Evolutionary conservation across 2,329 filamentous ascomycete genomes (phyloP), one percentile per base, ranked within the genome.

Genomic region (Nothomitra cinnamomea): DNA sequence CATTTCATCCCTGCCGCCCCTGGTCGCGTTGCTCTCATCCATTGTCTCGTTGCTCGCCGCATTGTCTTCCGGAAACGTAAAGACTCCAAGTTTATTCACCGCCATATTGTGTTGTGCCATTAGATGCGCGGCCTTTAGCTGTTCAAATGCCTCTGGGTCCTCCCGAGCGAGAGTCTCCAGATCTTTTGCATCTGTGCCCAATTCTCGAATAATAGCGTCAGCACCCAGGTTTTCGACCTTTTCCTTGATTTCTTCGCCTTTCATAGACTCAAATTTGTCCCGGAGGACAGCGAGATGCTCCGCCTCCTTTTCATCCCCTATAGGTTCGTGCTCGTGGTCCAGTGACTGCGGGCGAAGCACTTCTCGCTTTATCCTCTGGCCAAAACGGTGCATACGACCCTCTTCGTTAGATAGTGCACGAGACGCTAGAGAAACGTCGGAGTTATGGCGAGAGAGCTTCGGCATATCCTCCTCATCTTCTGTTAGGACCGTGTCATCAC

Each of bases 321-420:
- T 62, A 1, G 63, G 63, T 21, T 66, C 63, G 38, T 69, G 62
- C 51, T 62, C 54, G 36, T 67, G 61, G 52, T 72, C 68, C 2
- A 70, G 45, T 7, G 48, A 32, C 2, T 72, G 68, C 2, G 73
- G 70, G 15, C 71, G 69, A 43, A 84, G 68, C 38, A 85, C 72
- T 55, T 82, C 78, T 42, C 80, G 77, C 19, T 80, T 77, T 45
- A 85, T 70, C 57, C 77, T 74, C 60, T 85, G 80, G 28, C 81
- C 79, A 38, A 85, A 74, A 24, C 82, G 78, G 61, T 84, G 82
- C 59, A 85, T 75, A 32, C 77, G 77, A 32, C 82, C 82, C 73
- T 86, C 82, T 68, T 86, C 82, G 47, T 79, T 73, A 0, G 76
- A 75, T 56, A 83, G 75, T 21, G 77, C 78, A 51, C 78, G 78